A percentile compares a stretch with the other conserved stretches of the same genome.
These are phyloP conservation scores for Angomonas deanei DNA, from an alignment of 208 protist genomes.

Conservation along the genomic window DNA sequence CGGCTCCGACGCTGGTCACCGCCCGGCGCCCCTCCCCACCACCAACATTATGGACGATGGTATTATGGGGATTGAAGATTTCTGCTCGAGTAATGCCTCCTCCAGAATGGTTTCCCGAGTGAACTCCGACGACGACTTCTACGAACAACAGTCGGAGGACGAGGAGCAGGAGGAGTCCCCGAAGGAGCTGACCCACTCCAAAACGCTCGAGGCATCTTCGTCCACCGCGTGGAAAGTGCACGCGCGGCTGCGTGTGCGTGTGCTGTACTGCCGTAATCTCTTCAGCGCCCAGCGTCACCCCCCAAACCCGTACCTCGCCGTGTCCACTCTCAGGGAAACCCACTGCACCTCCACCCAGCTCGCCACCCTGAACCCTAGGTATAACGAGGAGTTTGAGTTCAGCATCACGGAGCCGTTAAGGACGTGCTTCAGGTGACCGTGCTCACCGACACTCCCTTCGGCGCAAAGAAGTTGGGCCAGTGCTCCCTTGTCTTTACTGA, in stretches of 20 bases:
- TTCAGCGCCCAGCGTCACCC: constrained; percentile 13
- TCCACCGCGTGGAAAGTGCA: background rate
- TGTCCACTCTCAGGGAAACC: constrained; percentile 63
- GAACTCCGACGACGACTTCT: constrained; percentile 18
- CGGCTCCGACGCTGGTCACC: background rate
- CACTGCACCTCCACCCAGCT: constrained; percentile 46
- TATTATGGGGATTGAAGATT: constrained; percentile 51
- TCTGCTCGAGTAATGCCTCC: constrained; percentile 24
- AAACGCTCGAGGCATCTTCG: background rate
- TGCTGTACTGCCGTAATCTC: constrained; percentile 65
- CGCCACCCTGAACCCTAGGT: constrained; percentile 48
- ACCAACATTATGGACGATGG: constrained; percentile 63
- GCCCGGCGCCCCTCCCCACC: constrained; percentile 7
- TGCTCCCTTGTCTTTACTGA: constrained; percentile 74
- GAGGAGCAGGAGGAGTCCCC: background rate
- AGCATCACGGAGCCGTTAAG: constrained; percentile 35
- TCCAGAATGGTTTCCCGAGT: constrained; percentile 7
- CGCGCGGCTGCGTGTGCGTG: constrained; percentile 34
- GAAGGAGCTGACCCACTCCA: background rate
- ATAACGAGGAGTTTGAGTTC: constrained; percentile 68
- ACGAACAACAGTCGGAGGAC: background rate
- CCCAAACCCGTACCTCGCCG: constrained; percentile 73
- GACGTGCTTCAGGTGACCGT: constrained; percentile 66
- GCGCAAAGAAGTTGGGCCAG: constrained; percentile 62
- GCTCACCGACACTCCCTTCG: constrained; percentile 76